Evolutionary conservation across 1,284 basidiomycete genomes (phyloP), one percentile per base, ranked within the genome.

Genomic region (Cutaneotrichosporon curvatum): DNA sequence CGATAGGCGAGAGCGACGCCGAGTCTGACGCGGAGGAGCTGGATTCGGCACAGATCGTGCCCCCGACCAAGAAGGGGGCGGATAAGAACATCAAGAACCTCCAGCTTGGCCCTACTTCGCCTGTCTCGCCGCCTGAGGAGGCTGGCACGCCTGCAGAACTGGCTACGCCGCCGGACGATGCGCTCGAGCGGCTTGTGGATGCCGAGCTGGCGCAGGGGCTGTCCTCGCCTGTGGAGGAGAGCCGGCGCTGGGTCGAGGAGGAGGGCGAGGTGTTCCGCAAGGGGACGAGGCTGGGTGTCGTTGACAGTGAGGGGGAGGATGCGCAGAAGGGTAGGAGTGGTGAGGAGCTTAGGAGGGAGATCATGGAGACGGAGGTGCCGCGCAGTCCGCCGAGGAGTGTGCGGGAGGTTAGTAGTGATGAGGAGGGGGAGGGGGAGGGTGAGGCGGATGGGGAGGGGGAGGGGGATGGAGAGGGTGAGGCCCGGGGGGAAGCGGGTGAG

Each of bases 181-280:
- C 14, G 7, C 14, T 16, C 31, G 54, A 56, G 11, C 43, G 40
- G 15, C 37, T 52, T 6, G 43, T 48, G 43, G 44, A 51, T 7
- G 50, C 44, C 30, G 45, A 53, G 37, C 50, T 55, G 10, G 43
- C 22, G 4, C 43, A 48, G 32, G 48, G 43, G 5, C 34, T 45
- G 4, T n/a, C 51, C 39, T 34, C 65, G 59, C 35, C 61, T 57
- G 43, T 67, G 57, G 39, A 51, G 55, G 43, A 60, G 57, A 44
- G 85, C 83, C 56, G 81, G 75, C 23, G 25, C 44, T 86, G 85
- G 83, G 83, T 90, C 0, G 84, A 82, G 56, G 87, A 90, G 61
- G 87, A 89, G 61, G 87, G 86, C 1, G 90, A 95, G 68, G 83
- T 95, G 25, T 96, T 96, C 73, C 76, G 90, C 41, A 90, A 90